A percentile compares a stretch with the other conserved stretches of the same genome.
phyloP scores from a whole-genome alignment of 2,329 filamentous ascomycete genomes.

The Beauveria australis region DNA sequence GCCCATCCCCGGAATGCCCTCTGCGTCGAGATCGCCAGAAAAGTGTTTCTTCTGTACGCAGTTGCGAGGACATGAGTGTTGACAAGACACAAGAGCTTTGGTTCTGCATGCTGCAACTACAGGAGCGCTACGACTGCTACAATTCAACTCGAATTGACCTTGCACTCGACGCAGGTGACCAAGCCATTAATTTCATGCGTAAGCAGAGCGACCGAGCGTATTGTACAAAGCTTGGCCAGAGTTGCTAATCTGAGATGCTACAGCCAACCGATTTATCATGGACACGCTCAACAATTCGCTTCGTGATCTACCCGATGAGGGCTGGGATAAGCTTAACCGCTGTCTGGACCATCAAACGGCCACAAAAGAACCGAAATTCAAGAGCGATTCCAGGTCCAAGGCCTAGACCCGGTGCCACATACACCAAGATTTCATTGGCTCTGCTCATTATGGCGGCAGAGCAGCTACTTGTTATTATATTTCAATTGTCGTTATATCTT shows the following conservation, averaged over 20 bases:
- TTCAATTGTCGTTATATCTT: not conserved
- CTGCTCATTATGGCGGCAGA: not conserved
- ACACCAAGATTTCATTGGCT: not conserved
- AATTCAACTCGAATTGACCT: slow-evolving; percentile 41
- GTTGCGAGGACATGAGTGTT: slow-evolving; percentile 23
- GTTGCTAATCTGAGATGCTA: slow-evolving; percentile 2
- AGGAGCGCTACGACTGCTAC: slow-evolving; percentile 39
- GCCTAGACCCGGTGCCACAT: not conserved
- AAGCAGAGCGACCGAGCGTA: not conserved
- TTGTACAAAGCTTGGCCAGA: not conserved
- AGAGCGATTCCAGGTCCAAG: slow-evolving; percentile 22
- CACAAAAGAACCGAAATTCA: slow-evolving; percentile 15
- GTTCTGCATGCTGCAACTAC: slow-evolving; percentile 41
- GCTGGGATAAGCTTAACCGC: slow-evolving; percentile 27
- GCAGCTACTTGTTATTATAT: not conserved
- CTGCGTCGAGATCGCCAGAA: slow-evolving; percentile 9
- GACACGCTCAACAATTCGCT: slow-evolving; percentile 31
- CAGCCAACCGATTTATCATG: slow-evolving; percentile 33
- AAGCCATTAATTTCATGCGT: slow-evolving; percentile 36
- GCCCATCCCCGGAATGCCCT: slow-evolving; percentile 6
- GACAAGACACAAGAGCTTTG: slow-evolving; percentile 36
- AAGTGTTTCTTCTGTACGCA: slow-evolving; percentile 21
- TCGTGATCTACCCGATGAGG: slow-evolving; percentile 27
- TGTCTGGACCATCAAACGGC: slow-evolving; percentile 17
- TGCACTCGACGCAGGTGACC: slow-evolving; percentile 33